Conservation (phyloP, 345 rosid species). For the Eucalyptus sp. region DNA sequence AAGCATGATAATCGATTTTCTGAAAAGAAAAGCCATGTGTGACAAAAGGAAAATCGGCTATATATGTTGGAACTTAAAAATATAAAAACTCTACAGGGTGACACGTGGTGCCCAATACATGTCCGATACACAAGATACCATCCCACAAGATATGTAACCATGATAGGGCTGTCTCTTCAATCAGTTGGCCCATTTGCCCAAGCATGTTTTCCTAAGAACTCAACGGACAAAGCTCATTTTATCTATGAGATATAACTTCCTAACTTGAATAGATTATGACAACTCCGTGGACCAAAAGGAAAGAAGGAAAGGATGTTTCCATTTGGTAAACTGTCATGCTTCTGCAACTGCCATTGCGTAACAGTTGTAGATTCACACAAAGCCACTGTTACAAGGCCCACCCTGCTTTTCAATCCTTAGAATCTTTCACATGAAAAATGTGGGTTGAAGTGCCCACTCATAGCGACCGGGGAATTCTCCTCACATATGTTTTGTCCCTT, state of each 20-base stretch:
- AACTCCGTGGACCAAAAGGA: background rate
- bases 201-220: background rate
- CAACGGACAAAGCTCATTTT: background rate
- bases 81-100: background rate
- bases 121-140: background rate
- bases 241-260: background rate
- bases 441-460: background rate
- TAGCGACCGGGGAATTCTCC: background rate
- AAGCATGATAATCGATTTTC: background rate
- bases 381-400: background rate
- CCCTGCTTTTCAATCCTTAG: background rate
- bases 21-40: background rate
- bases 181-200: background rate
- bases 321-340: background rate
- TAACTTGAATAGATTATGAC: background rate
- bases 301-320: background rate
- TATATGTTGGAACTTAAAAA: background rate
- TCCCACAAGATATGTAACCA: background rate
- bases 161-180: background rate
- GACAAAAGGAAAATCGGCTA: background rate
- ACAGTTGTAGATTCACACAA: background rate
- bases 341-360: background rate
- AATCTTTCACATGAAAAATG: background rate
- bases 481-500: background rate
- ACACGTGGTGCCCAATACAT: background rate